phyloP scores from a whole-genome alignment of 2,329 filamentous ascomycete species.

The Aspergillus brunneoviolaceus region DNA sequence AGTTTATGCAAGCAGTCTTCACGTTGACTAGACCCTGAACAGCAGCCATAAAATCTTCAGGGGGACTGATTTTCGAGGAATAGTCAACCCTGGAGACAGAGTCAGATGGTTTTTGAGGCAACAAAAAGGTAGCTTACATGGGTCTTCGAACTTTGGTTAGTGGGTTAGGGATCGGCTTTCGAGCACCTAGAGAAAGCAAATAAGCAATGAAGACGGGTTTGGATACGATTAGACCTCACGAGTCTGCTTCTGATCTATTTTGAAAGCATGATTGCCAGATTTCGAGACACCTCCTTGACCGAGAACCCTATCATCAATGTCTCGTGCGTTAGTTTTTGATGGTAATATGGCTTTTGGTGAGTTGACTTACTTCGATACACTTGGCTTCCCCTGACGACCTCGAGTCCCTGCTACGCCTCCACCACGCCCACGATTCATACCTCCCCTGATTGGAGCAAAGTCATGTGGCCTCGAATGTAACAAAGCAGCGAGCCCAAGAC shows the following conservation, averaged over 20 bases:
- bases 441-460: background rate
- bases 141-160: background rate
- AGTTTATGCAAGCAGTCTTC: background rate
- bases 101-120: background rate
- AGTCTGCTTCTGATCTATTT: conserved; percentile 1
- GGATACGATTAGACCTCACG: background rate
- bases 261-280: conserved; percentile 4
- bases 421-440: conserved; percentile 22
- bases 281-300: conserved; percentile 7
- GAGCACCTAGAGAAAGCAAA: background rate
- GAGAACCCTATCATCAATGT: background rate
- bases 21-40: background rate
- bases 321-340: background rate
- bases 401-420: conserved; percentile 26
- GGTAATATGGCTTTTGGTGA: background rate
- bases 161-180: background rate
- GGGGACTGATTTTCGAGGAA: background rate
- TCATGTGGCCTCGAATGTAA: conserved; percentile 19
- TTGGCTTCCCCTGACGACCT: conserved; percentile 11
- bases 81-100: background rate
- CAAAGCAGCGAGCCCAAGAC: conserved; percentile 27
- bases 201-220: background rate
- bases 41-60: background rate
- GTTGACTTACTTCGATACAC: background rate
- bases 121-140: background rate